Evolutionary conservation across 352 stramenopile genomes (phyloP).

Genomic region (Aphanomyces invadans): DNA sequence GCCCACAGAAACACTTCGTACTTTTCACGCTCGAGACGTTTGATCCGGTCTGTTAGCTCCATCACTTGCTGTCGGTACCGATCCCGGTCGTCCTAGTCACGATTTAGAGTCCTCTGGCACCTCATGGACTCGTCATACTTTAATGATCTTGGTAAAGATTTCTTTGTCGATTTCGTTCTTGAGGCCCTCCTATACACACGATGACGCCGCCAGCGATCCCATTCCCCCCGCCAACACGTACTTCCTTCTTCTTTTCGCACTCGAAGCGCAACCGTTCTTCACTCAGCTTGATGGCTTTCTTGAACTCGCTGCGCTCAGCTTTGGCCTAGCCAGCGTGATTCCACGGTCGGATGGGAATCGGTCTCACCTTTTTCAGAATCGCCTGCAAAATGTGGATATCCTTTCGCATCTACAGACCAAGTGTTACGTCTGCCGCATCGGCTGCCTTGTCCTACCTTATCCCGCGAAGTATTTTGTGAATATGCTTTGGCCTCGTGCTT

Average conservation of each 20-base stretch:
- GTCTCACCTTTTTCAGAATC: conserved; percentile 66
- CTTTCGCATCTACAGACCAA: conserved; percentile 44
- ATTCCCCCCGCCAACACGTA: too few relatives aligned
- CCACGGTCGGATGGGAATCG: too few relatives aligned
- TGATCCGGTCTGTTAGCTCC: conserved; percentile 59
- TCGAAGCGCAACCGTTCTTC: conserved; percentile 55
- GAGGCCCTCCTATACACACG: conserved; percentile 45
- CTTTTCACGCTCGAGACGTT: conserved; percentile 58
- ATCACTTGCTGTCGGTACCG: conserved; percentile 67
- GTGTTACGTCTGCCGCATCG: not conserved
- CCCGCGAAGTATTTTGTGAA: conserved; percentile 55
- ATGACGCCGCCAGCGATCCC: too few relatives aligned
- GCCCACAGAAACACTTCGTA: conserved; percentile 62
- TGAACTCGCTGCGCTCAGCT: conserved; percentile 66
- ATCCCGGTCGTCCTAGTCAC: conserved; percentile 55
- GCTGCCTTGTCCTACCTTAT: conserved; percentile 43
- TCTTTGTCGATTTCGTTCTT: conserved; percentile 75
- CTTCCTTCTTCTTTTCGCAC: conserved; percentile 63
- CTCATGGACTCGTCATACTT: conserved; percentile 30
- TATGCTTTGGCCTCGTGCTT: conserved; percentile 71
- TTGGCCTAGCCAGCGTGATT: too few relatives aligned
- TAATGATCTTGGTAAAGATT: conserved; percentile 78
- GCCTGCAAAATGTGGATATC: conserved; percentile 62
- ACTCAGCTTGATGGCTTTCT: conserved; percentile 65
- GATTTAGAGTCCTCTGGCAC: not conserved